A percentile compares a stretch with the other conserved stretches of the same genome.
Conservation (phyloP, 1,284 basidiomycete species). For the Singerocomus rubriflavus region DNA sequence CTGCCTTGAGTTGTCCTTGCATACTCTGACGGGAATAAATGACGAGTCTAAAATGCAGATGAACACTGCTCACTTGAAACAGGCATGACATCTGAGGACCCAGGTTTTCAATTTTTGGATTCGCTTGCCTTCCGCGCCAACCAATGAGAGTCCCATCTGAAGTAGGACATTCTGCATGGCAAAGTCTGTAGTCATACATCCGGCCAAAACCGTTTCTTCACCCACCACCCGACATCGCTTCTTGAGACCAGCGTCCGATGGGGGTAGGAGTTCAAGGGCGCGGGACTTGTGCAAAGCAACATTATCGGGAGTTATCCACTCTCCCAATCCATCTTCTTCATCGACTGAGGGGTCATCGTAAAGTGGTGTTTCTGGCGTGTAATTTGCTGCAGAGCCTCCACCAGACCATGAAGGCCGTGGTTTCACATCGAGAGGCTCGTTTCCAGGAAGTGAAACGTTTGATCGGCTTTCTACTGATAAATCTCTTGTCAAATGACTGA, state of each 20-base stretch:
- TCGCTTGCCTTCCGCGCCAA: conserved; percentile 89
- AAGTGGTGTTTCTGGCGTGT: conserved; percentile 33
- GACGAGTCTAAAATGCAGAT: not conserved
- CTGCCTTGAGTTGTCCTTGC: conserved; percentile 92
- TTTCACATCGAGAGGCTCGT: not conserved
- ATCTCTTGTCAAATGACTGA: conserved; percentile 9
- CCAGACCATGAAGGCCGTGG: conserved; percentile 6
- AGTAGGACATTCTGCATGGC: conserved; percentile 98
- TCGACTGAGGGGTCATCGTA: conserved; percentile 69
- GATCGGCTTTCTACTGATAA: conserved; percentile 13
- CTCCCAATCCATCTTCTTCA: conserved; percentile 83
- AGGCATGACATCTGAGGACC: conserved; percentile 97
- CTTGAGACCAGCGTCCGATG: conserved; percentile 35
- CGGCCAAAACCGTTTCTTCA: conserved; percentile 55
- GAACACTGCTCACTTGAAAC: conserved; percentile 85
- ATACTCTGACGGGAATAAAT: conserved; percentile 60
- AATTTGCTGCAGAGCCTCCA: conserved; percentile 4
- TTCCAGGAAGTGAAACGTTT: conserved; percentile 1
- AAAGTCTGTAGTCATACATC: conserved; percentile 98
- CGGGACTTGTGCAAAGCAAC: conserved; percentile 86
- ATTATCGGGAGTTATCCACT: conserved; percentile 97
- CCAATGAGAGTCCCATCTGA: conserved; percentile 90
- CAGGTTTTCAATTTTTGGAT: conserved; percentile 93
- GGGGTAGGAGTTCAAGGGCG: conserved; percentile 77
- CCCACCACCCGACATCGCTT: conserved; percentile 40